Base-by-base conservation (phyloP, 2,329 filamentous ascomycete genomes). In the Nemania diffusa region DNA sequence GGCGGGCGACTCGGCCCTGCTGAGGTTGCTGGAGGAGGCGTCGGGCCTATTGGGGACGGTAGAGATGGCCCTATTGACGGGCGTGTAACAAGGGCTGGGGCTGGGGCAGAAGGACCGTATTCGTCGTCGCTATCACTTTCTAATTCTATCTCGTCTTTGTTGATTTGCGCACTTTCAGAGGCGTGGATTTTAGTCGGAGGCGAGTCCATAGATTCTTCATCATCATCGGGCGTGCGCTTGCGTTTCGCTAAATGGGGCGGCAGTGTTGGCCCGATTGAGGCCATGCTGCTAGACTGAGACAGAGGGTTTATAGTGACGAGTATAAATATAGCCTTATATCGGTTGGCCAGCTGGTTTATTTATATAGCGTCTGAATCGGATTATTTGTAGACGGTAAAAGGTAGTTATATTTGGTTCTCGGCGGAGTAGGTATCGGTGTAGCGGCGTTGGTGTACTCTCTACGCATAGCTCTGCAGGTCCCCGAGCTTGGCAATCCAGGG, bases 261-360 rank as follows among this genome's bases (percentile, higher is more conserved):
- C 26, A 94, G 79, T 67, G 89, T 84, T 15, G 92, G 91, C 5
- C 91, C 91, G 75, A 92, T 89, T 37, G 87, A 88, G 57, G 89
- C 82, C 90, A 92, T 92, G 22, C 20, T 79, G 32, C 17, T 4
- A 44, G 26, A 44, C 4, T n/a, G 37, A 32, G 4, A n/a, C 15
- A 44, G 40, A n/a, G 15, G 15, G 2, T 44, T 44, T 48, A 40
- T 17, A 13, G 5, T 32, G 15, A 17, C n/a, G 6, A 24, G 27
- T 44, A 11, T 24, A 44, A 24, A 34, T 52, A 9, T 32, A 34
- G 24, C 7, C 13, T 40, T 40, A 9, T 4, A 44, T n/a, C 3
- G 40, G n/a, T 9, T 44, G 17, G 17, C 17, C n/a, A n/a, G 40
- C 40, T 44, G 17, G 40, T n/a, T 20, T 32, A n/a, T n/a, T n/a